Base-by-base conservation (phyloP, 2,329 filamentous ascomycete genomes). In the Botrytis sinoallii region DNA sequence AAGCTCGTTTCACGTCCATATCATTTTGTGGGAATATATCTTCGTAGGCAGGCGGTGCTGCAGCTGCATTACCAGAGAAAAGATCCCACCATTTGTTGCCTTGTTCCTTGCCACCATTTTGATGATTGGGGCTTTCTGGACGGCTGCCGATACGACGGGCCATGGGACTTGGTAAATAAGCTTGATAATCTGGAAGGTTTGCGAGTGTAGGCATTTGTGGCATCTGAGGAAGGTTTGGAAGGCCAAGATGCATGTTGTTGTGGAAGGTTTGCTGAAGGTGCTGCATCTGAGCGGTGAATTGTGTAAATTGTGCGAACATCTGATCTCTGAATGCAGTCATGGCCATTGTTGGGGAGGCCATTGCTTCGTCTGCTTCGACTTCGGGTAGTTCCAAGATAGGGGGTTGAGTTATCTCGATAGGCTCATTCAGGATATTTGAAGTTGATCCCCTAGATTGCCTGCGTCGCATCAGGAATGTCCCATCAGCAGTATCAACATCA, bases 311-410 rank as follows among this genome's bases (percentile, higher is more conserved):
- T 29, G 90, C 87, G 40, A 90, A 86, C 32, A 95, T 83, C 74
- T 95, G 92, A 72, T 94, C 92, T 78, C 91, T 90, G 83, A 93
- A 88, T 22, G 91, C 92, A 67, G 89, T 86, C 79, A 93, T 88
- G 65, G 91, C 88, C 7, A 89, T 88, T 5, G 87, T 85, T 3
- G 90, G 88, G 2, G 89, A 88, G 29, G 86, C 85, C 57, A 77
- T 75, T 16, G 77, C 79, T 68, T 65, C 76, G 3, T 75, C 69
- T 48, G 73, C 42, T 42, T 63, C 74, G 55, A 78, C 48, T 35
- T 73, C 68, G 32, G 77, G 76, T 22, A 81, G 69, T 16, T 79
- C 78, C n/a, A 80, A 48, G 63, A 76, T 73, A 32, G 78, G 74
- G 75, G 77, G 75, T 57, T 78, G 76, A 55, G 75, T 74, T 40